These are phyloP conservation scores for Capronia epimyces DNA, from an alignment of 2,329 filamentous ascomycete genomes.

Conservation along the genomic window DNA sequence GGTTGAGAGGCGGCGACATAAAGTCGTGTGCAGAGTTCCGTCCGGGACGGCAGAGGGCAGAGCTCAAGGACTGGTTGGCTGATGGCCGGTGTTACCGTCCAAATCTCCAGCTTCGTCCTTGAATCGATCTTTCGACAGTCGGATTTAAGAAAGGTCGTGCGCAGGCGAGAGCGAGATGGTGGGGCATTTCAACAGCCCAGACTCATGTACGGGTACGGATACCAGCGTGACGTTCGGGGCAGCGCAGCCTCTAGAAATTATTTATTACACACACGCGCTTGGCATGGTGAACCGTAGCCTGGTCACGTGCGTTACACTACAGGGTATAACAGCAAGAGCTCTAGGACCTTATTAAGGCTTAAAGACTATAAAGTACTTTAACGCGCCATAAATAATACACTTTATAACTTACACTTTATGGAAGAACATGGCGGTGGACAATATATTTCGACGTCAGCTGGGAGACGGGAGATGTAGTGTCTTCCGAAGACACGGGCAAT, in stretches of 20 bases:
- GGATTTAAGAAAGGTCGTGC: not conserved
- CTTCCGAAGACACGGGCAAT: too few relatives aligned
- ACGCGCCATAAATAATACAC: too few relatives aligned
- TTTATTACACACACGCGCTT: not conserved
- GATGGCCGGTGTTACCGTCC: not conserved
- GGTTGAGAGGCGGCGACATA: slow-evolving; percentile 30
- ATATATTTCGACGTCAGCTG: too few relatives aligned
- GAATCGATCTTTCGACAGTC: slow-evolving; percentile 1
- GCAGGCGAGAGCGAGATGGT: not conserved
- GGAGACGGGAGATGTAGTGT: too few relatives aligned
- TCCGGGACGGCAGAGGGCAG: not conserved
- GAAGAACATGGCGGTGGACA: too few relatives aligned
- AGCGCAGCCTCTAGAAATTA: too few relatives aligned
- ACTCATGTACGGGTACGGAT: too few relatives aligned
- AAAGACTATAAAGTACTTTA: too few relatives aligned
- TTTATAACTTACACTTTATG: too few relatives aligned
- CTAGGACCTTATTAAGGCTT: too few relatives aligned
- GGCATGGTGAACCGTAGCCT: not conserved
- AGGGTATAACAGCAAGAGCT: too few relatives aligned
- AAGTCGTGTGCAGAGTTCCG: slow-evolving; percentile 20
- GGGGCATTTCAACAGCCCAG: slow-evolving; percentile 3
- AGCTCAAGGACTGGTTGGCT: slow-evolving; percentile 3
- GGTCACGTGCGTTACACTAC: not conserved
- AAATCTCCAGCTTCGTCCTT: not conserved
- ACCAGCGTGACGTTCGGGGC: not conserved